These are phyloP conservation scores for Plenodomus tracheiphilus DNA, from an alignment of 2,329 filamentous ascomycete species.

Conservation along the genomic window DNA sequence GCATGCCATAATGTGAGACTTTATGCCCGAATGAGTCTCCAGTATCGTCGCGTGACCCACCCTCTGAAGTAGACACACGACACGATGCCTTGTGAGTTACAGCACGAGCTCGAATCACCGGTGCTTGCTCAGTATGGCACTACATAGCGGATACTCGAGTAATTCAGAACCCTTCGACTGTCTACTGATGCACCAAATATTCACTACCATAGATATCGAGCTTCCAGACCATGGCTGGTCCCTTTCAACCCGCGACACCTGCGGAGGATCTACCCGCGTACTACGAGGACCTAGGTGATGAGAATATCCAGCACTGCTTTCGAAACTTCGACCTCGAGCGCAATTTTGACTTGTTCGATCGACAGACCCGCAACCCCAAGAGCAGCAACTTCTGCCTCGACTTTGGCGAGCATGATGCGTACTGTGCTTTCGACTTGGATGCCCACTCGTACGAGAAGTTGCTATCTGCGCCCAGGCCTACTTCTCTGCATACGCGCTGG, in stretches of 20 bases:
- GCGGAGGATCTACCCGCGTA: slow-evolving; percentile 39
- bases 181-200: slow-evolving; percentile 3
- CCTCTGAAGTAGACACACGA: not conserved
- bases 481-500: slow-evolving; percentile 65
- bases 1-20: not conserved
- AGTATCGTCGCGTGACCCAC: not conserved
- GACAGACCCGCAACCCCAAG: slow-evolving; percentile 44
- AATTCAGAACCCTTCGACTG: not conserved
- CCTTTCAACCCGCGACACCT: slow-evolving; percentile 32
- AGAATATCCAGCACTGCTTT: slow-evolving; percentile 48
- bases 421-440: slow-evolving; percentile 60
- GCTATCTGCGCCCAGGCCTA: slow-evolving; percentile 48
- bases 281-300: slow-evolving; percentile 40
- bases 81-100: not conserved
- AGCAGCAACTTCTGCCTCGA: slow-evolving; percentile 67
- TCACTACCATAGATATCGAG: not conserved
- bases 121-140: not conserved
- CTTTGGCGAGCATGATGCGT: slow-evolving; percentile 61
- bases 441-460: slow-evolving; percentile 47
- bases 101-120: not conserved
- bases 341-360: slow-evolving; percentile 52
- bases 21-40: not conserved
- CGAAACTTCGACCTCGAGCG: slow-evolving; percentile 57
- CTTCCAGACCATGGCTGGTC: slow-evolving; percentile 26
- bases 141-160: not conserved